These are phyloP conservation scores for Mycosphaerelloides madeirae DNA, from an alignment of 2,329 filamentous ascomycete species.

Conservation along the genomic window DNA sequence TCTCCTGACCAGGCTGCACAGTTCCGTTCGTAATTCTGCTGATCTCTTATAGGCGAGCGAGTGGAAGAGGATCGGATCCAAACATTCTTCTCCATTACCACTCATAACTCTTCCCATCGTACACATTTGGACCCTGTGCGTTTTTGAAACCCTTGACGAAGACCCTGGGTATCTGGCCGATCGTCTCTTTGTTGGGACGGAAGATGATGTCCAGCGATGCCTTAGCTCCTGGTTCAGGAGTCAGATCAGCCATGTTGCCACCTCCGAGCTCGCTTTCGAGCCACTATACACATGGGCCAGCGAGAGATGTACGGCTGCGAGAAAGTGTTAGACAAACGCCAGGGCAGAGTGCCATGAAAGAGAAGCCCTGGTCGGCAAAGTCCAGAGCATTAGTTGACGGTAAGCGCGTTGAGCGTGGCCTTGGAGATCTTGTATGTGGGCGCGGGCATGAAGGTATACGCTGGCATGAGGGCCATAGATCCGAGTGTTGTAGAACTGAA, in stretches of 20 bases:
- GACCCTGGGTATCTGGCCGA: slow-evolving; percentile 47
- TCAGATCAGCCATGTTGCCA: slow-evolving; percentile 36
- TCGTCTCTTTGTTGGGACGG: slow-evolving; percentile 34
- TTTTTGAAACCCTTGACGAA: slow-evolving; percentile 21
- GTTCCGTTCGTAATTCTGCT: no score
- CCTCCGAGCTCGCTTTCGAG: slow-evolving; percentile 43
- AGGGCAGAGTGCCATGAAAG: slow-evolving; percentile 40
- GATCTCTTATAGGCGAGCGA: no score
- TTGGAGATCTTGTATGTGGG: slow-evolving; percentile 47
- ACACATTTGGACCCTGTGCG: not conserved
- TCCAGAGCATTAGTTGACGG: slow-evolving; percentile 40
- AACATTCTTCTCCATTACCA: no score
- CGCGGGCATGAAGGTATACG: slow-evolving; percentile 20
- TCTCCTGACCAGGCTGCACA: no score
- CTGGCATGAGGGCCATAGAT: slow-evolving; percentile 34
- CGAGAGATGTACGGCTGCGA: not conserved
- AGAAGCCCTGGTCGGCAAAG: slow-evolving; percentile 40
- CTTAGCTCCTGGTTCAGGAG: slow-evolving; percentile 36
- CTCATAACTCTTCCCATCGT: slow-evolving; percentile 1
- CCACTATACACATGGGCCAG: slow-evolving; percentile 34
- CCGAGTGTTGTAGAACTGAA: not conserved
- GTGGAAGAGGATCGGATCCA: no score
- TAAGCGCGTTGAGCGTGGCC: slow-evolving; percentile 46
- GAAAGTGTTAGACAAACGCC: slow-evolving; percentile 36
- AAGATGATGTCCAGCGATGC: slow-evolving; percentile 44